Percentiles rank a stretch among this genome's conserved stretches.
Evolutionary conservation across 495 filamentous ascomycete genomes (phyloP).

Genomic region (Aspergillus ostianus): DNA sequence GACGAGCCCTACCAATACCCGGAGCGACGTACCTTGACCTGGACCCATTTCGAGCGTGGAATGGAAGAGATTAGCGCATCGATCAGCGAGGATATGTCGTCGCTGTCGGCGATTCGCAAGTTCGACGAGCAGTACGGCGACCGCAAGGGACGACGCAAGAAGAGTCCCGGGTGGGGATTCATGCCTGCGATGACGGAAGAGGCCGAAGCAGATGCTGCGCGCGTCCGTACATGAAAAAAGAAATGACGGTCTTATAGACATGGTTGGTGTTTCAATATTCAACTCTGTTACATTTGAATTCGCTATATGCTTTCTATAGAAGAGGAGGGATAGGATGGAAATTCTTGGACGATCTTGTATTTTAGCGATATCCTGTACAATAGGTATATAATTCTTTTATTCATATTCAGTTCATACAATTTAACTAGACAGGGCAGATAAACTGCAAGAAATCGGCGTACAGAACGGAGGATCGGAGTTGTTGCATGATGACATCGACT

Average conservation of each 20-base stretch:
- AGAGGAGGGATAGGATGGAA: background rate
- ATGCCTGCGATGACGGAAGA: constrained; percentile 27
- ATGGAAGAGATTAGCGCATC: constrained; percentile 88
- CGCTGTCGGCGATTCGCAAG: constrained; percentile 79
- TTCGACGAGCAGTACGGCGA: constrained; percentile 97
- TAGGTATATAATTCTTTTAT: background rate
- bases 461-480: no score
- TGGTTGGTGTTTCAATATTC: background rate
- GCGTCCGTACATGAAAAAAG: constrained; percentile 39
- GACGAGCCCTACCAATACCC: constrained; percentile 58
- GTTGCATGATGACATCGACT: background rate
- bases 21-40: constrained; percentile 61
- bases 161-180: constrained; percentile 48
- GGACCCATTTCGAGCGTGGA: constrained; percentile 77
- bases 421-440: no score
- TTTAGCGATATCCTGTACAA: background rate
- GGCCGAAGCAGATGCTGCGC: constrained; percentile 30
- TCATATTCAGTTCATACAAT: no score
- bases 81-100: constrained; percentile 92
- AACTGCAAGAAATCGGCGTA: no score
- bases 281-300: constrained; percentile 7
- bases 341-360: background rate
- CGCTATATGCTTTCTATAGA: constrained; percentile 7
- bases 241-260: background rate
- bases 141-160: constrained; percentile 69